Evolutionary conservation across 2,329 filamentous ascomycete species (phyloP).

Genomic region (Chalaropsis thielavioides): DNA sequence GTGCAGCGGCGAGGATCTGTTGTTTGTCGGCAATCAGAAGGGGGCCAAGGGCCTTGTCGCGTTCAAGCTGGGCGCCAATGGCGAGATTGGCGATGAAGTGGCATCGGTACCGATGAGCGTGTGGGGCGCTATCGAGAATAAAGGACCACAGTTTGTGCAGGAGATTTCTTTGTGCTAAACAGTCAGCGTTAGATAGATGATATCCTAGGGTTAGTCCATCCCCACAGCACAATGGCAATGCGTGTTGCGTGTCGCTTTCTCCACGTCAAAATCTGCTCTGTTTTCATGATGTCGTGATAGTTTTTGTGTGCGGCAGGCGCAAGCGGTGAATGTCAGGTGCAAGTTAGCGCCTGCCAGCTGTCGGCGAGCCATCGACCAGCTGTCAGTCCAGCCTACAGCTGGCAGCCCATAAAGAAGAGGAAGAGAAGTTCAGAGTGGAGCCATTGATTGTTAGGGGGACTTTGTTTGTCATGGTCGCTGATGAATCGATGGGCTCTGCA

Average conservation of each 20-base stretch:
- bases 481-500: background rate
- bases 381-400: background rate
- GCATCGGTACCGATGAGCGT: conserved; percentile 11
- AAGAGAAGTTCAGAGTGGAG: too few species aligned
- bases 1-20: conserved; percentile 22
- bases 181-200: background rate
- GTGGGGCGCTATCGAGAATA: conserved; percentile 2
- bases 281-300: background rate
- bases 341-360: background rate
- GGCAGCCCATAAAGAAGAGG: background rate
- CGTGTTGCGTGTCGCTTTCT: background rate
- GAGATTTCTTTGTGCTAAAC: conserved; percentile 2
- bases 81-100: conserved; percentile 21
- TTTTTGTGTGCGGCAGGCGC: background rate
- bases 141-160: conserved; percentile 15
- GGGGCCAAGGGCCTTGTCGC: conserved; percentile 30
- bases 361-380: background rate
- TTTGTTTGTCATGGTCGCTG: background rate
- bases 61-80: conserved; percentile 24
- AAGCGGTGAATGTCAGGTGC: too few species aligned
- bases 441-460: too few species aligned
- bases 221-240: background rate
- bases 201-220: background rate
- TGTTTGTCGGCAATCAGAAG: conserved; percentile 36
- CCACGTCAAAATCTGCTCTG: background rate